Evolutionary conservation across 2,329 filamentous ascomycete species (phyloP).

Genomic region (Colletotrichum trifolii): DNA sequence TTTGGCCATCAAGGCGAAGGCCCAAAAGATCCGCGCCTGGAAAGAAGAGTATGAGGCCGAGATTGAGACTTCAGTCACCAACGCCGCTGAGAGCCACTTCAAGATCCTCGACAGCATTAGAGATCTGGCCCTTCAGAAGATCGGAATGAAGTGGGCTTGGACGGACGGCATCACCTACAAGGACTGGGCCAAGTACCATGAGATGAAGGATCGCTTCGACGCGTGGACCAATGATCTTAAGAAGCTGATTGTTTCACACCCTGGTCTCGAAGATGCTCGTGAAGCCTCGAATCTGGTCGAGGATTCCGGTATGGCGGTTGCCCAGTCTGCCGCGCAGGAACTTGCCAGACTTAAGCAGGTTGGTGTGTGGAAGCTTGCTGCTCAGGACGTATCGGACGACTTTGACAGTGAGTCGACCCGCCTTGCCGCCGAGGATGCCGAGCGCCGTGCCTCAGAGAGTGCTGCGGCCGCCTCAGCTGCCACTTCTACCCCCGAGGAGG

Average conservation of each 20-base stretch:
- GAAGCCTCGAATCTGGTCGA: slow-evolving; percentile 76
- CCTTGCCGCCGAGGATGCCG: slow-evolving; percentile 61
- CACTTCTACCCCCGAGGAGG: slow-evolving; percentile 31
- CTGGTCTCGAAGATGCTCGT: slow-evolving; percentile 75
- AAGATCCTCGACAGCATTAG: slow-evolving; percentile 85
- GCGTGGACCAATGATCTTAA: slow-evolving; percentile 88
- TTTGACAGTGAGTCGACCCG: slow-evolving; percentile 78
- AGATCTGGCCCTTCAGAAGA: slow-evolving; percentile 87
- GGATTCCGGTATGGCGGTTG: slow-evolving; percentile 81
- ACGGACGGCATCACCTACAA: slow-evolving; percentile 96
- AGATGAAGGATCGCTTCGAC: slow-evolving; percentile 83
- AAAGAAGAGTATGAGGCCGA: slow-evolving; percentile 77
- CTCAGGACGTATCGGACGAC: slow-evolving; percentile 79
- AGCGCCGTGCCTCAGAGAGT: slow-evolving; percentile 46
- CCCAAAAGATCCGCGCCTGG: slow-evolving; percentile 82
- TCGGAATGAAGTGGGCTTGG: slow-evolving; percentile 95
- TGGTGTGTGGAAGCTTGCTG: slow-evolving; percentile 83
- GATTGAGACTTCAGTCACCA: slow-evolving; percentile 74
- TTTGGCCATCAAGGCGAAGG: slow-evolving; percentile 78
- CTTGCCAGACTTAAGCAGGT: slow-evolving; percentile 85
- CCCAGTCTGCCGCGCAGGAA: slow-evolving; percentile 82
- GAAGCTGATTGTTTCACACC: slow-evolving; percentile 78
- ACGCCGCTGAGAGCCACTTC: slow-evolving; percentile 83
- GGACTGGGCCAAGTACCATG: slow-evolving; percentile 96
- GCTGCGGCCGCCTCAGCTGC: slow-evolving; percentile 38